Conservation (phyloP, 495 filamentous ascomycete genomes). For the Trichoderma asperelloides region DNA sequence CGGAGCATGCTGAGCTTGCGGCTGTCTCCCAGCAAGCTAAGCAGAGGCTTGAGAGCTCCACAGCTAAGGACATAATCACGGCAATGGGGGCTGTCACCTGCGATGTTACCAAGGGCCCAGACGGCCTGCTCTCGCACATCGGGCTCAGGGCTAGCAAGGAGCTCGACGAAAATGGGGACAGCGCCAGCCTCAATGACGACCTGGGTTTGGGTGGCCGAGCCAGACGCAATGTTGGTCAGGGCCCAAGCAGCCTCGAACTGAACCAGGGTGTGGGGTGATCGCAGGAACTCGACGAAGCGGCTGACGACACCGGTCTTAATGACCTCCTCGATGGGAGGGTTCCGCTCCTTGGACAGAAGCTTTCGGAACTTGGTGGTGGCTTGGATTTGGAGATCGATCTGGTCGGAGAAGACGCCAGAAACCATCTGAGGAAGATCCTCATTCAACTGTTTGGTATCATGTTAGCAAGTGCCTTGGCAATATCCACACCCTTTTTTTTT, state of each 20-base stretch:
- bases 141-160: slow-evolving; percentile 89
- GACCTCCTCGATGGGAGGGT: slow-evolving; percentile 97
- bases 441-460: slow-evolving; percentile 58
- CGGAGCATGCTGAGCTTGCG: slow-evolving; percentile 98
- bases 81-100: slow-evolving; percentile 95
- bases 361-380: slow-evolving; percentile 99
- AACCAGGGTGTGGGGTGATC: slow-evolving; percentile 94
- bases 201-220: slow-evolving; percentile 93
- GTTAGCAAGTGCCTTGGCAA: slow-evolving; percentile 20
- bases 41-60: slow-evolving; percentile 82
- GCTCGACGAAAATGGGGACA: slow-evolving; percentile 96
- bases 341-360: slow-evolving; percentile 95
- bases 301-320: slow-evolving; percentile 98
- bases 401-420: slow-evolving; percentile 91
- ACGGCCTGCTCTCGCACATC: slow-evolving; percentile 98
- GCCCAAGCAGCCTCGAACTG: slow-evolving; percentile 99
- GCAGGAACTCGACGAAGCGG: slow-evolving; percentile 96
- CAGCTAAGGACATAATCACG: slow-evolving; percentile 87
- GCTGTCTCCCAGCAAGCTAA: slow-evolving; percentile 87
- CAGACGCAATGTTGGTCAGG: slow-evolving; percentile 97
- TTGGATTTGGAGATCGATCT: slow-evolving; percentile 95
- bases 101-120: slow-evolving; percentile 98
- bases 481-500: background rate
- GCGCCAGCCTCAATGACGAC: slow-evolving; percentile 98
- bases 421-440: slow-evolving; percentile 99